Evolutionary conservation across 768 basidiomycete genomes (phyloP).

Genomic region (Ramaria sp.): DNA sequence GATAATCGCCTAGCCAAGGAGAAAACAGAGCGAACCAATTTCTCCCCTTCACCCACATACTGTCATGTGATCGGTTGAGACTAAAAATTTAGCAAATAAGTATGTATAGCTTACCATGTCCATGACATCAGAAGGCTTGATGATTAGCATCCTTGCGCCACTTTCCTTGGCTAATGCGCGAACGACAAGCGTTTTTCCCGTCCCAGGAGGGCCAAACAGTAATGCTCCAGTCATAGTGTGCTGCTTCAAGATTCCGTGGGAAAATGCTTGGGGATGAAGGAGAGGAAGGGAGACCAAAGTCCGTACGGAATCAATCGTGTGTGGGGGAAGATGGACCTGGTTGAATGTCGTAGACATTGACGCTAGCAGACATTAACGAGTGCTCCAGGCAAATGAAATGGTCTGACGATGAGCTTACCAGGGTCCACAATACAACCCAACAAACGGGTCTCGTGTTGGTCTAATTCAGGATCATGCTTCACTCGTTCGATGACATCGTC

Average conservation of each 20-base stretch:
- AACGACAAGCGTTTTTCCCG: slow-evolving; percentile 85
- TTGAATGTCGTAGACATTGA: slow-evolving; percentile 75
- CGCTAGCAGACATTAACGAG: no score
- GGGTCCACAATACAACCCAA: slow-evolving; percentile 82
- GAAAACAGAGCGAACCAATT: slow-evolving; percentile 83
- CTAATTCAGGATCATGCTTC: slow-evolving; percentile 65
- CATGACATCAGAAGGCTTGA: slow-evolving; percentile 91
- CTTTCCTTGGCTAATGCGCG: slow-evolving; percentile 89
- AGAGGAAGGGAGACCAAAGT: slow-evolving; percentile 86
- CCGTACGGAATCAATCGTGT: slow-evolving; percentile 86
- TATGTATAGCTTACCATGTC: slow-evolving; percentile 60
- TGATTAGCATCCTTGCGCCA: slow-evolving; percentile 83
- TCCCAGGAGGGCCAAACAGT: slow-evolving; percentile 86
- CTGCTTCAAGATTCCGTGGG: slow-evolving; percentile 80
- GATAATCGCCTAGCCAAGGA: slow-evolving; percentile 74
- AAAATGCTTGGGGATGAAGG: slow-evolving; percentile 78
- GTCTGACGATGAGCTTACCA: slow-evolving; percentile 27
- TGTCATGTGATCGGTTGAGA: slow-evolving; percentile 18
- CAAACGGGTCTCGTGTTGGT: slow-evolving; percentile 70
- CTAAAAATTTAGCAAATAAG: slow-evolving; percentile 2
- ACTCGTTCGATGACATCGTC: slow-evolving; percentile 73
- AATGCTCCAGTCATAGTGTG: slow-evolving; percentile 88
- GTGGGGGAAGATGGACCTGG: slow-evolving; percentile 79
- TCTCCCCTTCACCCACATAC: slow-evolving; percentile 87
- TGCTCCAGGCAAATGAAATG: no score